Percentiles rank a stretch among this genome's conserved stretches.
Evolutionary conservation across 2,329 filamentous ascomycete species (phyloP).

Genomic region (Thelonectria blattea): DNA sequence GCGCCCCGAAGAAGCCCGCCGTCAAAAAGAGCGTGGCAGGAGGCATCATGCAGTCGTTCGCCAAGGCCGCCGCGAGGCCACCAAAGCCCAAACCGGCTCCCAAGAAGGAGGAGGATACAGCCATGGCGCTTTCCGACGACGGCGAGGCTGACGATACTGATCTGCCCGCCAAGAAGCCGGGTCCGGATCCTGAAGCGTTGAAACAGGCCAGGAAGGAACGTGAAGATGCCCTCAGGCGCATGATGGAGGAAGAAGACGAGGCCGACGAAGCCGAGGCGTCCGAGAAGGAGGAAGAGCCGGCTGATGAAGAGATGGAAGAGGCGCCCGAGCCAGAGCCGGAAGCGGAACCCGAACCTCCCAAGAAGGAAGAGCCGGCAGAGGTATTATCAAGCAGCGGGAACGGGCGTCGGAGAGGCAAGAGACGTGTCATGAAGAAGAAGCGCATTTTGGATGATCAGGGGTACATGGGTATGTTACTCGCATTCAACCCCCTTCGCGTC

Average conservation of each 20-base stretch:
- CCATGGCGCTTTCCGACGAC: constrained; percentile 47
- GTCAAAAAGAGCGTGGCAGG: constrained; percentile 64
- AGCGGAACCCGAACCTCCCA: constrained; percentile 44
- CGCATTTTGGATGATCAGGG: constrained; percentile 87
- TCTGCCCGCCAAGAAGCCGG: constrained; percentile 36
- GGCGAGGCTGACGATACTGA: constrained; percentile 49
- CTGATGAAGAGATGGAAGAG: constrained; percentile 50
- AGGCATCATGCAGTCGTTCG: constrained; percentile 80
- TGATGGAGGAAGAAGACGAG: constrained; percentile 65
- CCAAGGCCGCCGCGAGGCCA: constrained; percentile 58
- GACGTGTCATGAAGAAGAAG: constrained; percentile 86
- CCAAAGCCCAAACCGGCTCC: constrained; percentile 55
- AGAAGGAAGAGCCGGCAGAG: constrained; percentile 54
- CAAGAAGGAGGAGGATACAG: constrained; percentile 42
- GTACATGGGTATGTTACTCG: constrained; percentile 75
- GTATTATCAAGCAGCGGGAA: constrained; percentile 58
- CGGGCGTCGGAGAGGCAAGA: constrained; percentile 75
- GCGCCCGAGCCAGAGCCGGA: constrained; percentile 47
- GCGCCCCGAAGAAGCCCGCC: constrained; percentile 42
- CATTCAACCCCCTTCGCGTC: neutral
- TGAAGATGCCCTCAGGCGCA: constrained; percentile 47
- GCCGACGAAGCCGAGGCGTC: constrained; percentile 60
- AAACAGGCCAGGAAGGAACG: constrained; percentile 45
- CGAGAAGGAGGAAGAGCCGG: constrained; percentile 45
- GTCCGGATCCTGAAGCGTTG: constrained; percentile 33